Conservation (phyloP, 1,284 basidiomycete genomes). For the Athelia sp. region DNA sequence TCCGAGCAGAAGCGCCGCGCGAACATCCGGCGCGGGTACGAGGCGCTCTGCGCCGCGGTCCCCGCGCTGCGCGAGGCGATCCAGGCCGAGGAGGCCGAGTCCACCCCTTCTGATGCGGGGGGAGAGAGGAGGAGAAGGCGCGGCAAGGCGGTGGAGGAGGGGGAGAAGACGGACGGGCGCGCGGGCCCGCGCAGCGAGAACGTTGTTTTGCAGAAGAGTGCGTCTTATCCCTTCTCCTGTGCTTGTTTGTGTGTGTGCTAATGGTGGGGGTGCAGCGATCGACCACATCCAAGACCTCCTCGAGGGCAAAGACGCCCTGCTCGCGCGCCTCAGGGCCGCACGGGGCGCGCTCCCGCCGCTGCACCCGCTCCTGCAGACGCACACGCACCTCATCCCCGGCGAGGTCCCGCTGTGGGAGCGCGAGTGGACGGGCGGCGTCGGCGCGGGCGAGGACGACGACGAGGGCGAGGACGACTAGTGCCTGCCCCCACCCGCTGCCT, state of each 20-base stretch:
- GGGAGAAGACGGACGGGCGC: slow-evolving; percentile 69
- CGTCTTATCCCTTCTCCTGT: too few species aligned
- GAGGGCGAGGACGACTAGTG: slow-evolving; percentile 41
- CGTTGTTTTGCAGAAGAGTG: slow-evolving; percentile 77
- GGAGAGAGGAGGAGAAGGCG: slow-evolving; percentile 20
- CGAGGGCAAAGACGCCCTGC: slow-evolving; percentile 49
- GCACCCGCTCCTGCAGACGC: too few species aligned
- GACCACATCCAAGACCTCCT: slow-evolving; percentile 72
- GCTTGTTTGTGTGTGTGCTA: too few species aligned
- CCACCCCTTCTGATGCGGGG: slow-evolving; percentile 14
- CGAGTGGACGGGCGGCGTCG: slow-evolving; percentile 71
- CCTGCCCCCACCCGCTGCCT: too few species aligned
- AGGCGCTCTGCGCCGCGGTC: slow-evolving; percentile 46
- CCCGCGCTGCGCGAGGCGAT: slow-evolving; percentile 47
- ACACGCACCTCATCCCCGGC: too few species aligned
- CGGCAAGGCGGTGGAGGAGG: slow-evolving; percentile 34
- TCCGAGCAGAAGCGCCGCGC: slow-evolving; percentile 55
- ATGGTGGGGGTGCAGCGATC: too few species aligned
- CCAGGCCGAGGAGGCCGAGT: slow-evolving; percentile 36
- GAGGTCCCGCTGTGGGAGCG: slow-evolving; percentile 62
- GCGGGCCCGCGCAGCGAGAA: slow-evolving; percentile 84
- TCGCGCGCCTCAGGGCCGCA: slow-evolving; percentile 58
- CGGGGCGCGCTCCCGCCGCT: too few species aligned
- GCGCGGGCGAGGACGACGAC: slow-evolving; percentile 39
- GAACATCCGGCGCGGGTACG: slow-evolving; percentile 56